Evolutionary conservation across 2,329 filamentous ascomycete species (phyloP).

Genomic region (Pseudogymnoascus sp.): DNA sequence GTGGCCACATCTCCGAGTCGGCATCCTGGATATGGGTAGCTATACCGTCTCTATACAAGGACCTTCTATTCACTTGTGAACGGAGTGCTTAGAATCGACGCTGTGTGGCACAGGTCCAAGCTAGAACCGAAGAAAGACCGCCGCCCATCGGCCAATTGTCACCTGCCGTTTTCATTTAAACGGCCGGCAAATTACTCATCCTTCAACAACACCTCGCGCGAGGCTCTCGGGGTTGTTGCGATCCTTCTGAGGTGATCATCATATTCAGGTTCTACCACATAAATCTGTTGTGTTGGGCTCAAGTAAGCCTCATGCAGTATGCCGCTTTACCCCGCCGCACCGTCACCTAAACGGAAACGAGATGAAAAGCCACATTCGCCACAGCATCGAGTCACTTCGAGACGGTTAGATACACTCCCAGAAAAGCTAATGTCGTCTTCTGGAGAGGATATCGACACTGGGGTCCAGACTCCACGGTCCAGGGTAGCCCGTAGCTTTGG

Average conservation of each 20-base stretch:
- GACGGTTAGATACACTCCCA: neutral
- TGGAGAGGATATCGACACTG: neutral
- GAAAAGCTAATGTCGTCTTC: neutral
- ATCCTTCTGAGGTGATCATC: neutral
- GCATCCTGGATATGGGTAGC: neutral
- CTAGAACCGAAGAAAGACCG: constrained; percentile 1
- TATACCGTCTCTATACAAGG: neutral
- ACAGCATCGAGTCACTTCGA: neutral
- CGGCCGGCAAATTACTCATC: neutral
- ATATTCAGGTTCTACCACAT: neutral
- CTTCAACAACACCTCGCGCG: constrained; percentile 4
- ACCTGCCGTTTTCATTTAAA: constrained; percentile 8
- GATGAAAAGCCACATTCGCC: constrained; percentile 6
- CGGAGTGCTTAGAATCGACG: neutral
- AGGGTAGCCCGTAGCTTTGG: constrained; percentile 26
- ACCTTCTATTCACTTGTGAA: neutral
- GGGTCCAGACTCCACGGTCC: constrained; percentile 18
- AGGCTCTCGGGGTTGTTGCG: neutral
- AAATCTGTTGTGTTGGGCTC: neutral
- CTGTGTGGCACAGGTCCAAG: neutral
- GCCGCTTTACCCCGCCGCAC: constrained; percentile 4
- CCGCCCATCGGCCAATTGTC: neutral
- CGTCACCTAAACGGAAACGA: constrained; percentile 8
- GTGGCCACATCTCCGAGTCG: neutral
- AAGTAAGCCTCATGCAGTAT: constrained; percentile 6